Percentiles rank a stretch among this genome's conserved stretches.
These are phyloP conservation scores for Leccinum fuscescens DNA, from an alignment of 1,284 basidiomycete genomes.

Conservation along the genomic window DNA sequence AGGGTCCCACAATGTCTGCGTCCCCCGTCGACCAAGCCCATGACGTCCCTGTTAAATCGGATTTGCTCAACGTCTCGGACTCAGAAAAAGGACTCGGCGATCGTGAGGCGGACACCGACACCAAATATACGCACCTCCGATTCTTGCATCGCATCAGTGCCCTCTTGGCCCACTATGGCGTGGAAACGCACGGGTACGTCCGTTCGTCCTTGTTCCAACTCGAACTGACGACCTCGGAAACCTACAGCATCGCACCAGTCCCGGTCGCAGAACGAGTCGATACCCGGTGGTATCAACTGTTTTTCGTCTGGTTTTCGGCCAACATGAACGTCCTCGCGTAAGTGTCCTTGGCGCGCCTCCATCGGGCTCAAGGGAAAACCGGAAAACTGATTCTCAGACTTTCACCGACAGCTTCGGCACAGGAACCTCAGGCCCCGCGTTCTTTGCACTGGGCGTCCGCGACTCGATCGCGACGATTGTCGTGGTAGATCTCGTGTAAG, in stretches of 20 bases:
- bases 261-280: slow-evolving; percentile 47
- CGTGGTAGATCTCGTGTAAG: slow-evolving; percentile 55
- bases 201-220: neutral
- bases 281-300: slow-evolving; percentile 57
- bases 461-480: slow-evolving; percentile 53
- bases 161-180: slow-evolving; percentile 26
- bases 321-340: slow-evolving; percentile 61
- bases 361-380: too few species aligned
- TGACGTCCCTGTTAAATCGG: neutral
- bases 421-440: slow-evolving; percentile 58
- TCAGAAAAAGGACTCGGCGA: slow-evolving; percentile 3
- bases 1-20: slow-evolving; percentile 11
- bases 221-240: neutral
- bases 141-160: slow-evolving; percentile 20
- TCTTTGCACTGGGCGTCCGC: slow-evolving; percentile 54
- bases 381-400: neutral
- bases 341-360: slow-evolving; percentile 12
- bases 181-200: slow-evolving; percentile 41
- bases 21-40: neutral
- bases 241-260: slow-evolving; percentile 50
- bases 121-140: slow-evolving; percentile 4
- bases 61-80: neutral
- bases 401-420: slow-evolving; percentile 43
- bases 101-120: neutral
- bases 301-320: slow-evolving; percentile 65